Percentiles rank a stretch among this genome's conserved stretches.
Evolutionary conservation across 2,329 filamentous ascomycete genomes (phyloP).

Genomic region (Ilyonectria destructans): DNA sequence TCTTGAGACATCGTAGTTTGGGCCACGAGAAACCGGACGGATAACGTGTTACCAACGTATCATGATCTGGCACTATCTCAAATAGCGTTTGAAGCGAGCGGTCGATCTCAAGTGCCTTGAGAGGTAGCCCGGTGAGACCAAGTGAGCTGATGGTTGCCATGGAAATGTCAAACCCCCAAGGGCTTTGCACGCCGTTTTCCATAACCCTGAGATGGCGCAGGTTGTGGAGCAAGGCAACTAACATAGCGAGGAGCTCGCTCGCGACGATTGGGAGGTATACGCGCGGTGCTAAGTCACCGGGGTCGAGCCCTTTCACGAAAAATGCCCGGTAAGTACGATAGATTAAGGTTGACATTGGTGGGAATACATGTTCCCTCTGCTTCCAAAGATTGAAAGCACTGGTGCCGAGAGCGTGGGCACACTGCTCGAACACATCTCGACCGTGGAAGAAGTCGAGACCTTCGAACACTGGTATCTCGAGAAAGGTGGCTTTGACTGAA

Average conservation of each 20-base stretch:
- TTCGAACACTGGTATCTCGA: background rate
- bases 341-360: background rate
- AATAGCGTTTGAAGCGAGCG: conserved; percentile 9
- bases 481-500: conserved; percentile 7
- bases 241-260: conserved; percentile 18
- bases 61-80: conserved; percentile 2
- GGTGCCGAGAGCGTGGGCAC: background rate
- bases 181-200: background rate
- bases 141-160: conserved; percentile 9
- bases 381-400: conserved; percentile 4
- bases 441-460: background rate
- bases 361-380: conserved; percentile 7
- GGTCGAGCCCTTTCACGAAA: conserved; percentile 3
- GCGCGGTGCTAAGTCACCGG: background rate
- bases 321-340: conserved; percentile 6
- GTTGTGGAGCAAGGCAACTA: conserved; percentile 20
- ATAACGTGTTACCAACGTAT: background rate
- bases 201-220: conserved; percentile 15
- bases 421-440: background rate
- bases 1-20: background rate
- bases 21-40: background rate
- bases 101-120: conserved; percentile 17
- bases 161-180: conserved; percentile 7
- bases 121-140: conserved; percentile 6
- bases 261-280: background rate